Percentiles rank a stretch among this genome's conserved stretches.
These are phyloP conservation scores for Talaromyces liani DNA, from an alignment of 495 filamentous ascomycete species.

Conservation along the genomic window DNA sequence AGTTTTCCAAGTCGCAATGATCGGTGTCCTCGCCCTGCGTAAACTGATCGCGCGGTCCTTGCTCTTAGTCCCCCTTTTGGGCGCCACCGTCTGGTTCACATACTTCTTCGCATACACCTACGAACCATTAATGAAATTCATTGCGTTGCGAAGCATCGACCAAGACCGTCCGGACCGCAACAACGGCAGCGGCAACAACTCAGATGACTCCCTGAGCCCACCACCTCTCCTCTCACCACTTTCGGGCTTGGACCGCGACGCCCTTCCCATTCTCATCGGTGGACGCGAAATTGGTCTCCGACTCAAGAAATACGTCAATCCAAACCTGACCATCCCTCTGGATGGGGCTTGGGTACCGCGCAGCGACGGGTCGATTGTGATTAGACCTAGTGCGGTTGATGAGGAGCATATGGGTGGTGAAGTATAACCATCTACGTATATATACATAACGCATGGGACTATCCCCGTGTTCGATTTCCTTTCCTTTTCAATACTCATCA, in stretches of 20 bases:
- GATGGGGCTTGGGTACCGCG: constrained; percentile 39
- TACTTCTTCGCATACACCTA: constrained; percentile 69
- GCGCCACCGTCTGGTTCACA: constrained; percentile 76
- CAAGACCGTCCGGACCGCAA: constrained; percentile 29
- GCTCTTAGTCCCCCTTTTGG: constrained; percentile 67
- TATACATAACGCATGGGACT: not conserved
- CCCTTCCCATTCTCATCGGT: constrained; percentile 32
- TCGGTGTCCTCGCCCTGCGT: constrained; percentile 74
- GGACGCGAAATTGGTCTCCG: constrained; percentile 31
- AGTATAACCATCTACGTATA: constrained; percentile 42
- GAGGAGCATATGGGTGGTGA: not conserved
- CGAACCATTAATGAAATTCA: constrained; percentile 82
- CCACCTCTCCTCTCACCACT: constrained; percentile 34
- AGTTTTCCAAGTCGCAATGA: constrained; percentile 86
- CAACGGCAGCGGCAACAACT: constrained; percentile 15
- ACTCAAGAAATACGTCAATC: constrained; percentile 41
- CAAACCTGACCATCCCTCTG: constrained; percentile 37
- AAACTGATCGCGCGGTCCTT: constrained; percentile 60
- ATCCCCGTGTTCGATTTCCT: not conserved
- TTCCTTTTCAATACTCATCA: not conserved
- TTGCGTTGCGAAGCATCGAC: constrained; percentile 78
- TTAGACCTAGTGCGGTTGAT: not conserved
- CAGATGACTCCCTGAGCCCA: constrained; percentile 30
- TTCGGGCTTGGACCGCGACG: constrained; percentile 37
- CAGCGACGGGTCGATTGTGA: constrained; percentile 9